Percentiles rank a stretch among this genome's conserved stretches.
Conservation (phyloP, 352 stramenopile species). For the Thalassiosira hispida region DNA sequence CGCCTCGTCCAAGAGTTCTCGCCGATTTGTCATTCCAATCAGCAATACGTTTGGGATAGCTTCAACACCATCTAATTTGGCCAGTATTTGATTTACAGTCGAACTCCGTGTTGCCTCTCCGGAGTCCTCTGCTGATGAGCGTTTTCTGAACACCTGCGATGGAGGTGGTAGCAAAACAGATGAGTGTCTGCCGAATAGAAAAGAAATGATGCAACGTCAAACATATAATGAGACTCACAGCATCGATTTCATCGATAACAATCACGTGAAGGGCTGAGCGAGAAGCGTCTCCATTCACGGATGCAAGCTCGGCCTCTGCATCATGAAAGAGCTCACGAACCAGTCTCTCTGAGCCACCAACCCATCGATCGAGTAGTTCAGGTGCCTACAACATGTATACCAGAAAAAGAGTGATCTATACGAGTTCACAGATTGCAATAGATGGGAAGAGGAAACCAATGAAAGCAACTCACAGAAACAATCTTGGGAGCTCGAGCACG, state of each 20-base stretch:
- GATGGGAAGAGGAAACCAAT: not conserved
- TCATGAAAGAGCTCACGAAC: constrained; percentile 75
- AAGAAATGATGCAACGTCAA: constrained; percentile 13
- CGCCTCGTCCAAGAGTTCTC: constrained; percentile 74
- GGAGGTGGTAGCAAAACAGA: not conserved
- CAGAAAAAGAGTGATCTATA: not conserved
- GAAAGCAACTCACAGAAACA: constrained; percentile 34
- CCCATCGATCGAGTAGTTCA: constrained; percentile 78
- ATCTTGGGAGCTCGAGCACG: constrained; percentile 69
- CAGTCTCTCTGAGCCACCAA: constrained; percentile 65
- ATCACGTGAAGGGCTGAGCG: constrained; percentile 70
- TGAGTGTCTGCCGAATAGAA: not conserved
- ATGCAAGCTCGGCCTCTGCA: constrained; percentile 64
- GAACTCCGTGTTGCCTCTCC: constrained; percentile 63
- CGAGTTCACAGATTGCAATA: not conserved
- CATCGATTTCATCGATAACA: constrained; percentile 84
- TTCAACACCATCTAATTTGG: constrained; percentile 77
- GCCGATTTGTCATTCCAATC: constrained; percentile 81
- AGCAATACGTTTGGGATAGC: constrained; percentile 72
- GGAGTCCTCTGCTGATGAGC: constrained; percentile 56
- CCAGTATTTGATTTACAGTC: constrained; percentile 79
- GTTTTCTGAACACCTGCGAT: constrained; percentile 42
- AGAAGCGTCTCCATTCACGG: constrained; percentile 61
- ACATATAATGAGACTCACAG: too few species aligned
- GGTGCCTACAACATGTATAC: constrained; percentile 33